phyloP scores from a whole-genome alignment of 192 early-diverging fungal species.

The Martensiomyces pterosporus region DNA sequence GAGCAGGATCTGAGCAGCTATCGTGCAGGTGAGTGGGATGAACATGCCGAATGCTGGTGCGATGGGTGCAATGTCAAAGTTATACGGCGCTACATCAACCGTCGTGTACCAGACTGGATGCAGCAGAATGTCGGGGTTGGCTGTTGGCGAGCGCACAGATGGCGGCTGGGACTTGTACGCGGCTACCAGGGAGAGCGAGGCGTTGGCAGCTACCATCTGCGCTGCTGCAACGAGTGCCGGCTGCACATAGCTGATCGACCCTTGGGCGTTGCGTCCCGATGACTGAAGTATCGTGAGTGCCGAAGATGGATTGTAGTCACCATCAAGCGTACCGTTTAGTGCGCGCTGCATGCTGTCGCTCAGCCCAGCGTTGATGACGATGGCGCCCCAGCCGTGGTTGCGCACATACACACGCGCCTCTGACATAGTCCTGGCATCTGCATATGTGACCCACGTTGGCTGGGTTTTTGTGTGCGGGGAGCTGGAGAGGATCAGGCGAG shows the following conservation, averaged over 20 bases:
- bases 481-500: background rate
- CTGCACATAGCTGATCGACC: constrained; percentile 1
- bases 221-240: constrained; percentile 6
- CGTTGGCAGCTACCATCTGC: background rate
- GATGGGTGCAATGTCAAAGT: constrained; percentile 9
- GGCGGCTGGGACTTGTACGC: background rate
- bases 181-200: background rate
- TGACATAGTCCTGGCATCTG: background rate
- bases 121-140: background rate
- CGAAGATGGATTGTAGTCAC: background rate
- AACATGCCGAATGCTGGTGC: constrained; percentile 9
- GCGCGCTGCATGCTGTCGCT: background rate
- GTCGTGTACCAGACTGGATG: constrained; percentile 4
- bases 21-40: constrained; percentile 2
- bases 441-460: constrained; percentile 7
- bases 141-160: too few species aligned
- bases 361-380: constrained; percentile 8
- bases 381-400: constrained; percentile 14
- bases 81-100: constrained; percentile 7
- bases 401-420: constrained; percentile 3
- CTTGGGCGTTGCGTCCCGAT: constrained; percentile 3
- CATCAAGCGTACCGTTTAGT: background rate
- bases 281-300: constrained; percentile 5
- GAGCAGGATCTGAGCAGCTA: constrained; percentile 5
- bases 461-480: too few species aligned